Evolutionary conservation across 306 rosid species (phyloP).

Genomic region (Nissolia schottii): DNA sequence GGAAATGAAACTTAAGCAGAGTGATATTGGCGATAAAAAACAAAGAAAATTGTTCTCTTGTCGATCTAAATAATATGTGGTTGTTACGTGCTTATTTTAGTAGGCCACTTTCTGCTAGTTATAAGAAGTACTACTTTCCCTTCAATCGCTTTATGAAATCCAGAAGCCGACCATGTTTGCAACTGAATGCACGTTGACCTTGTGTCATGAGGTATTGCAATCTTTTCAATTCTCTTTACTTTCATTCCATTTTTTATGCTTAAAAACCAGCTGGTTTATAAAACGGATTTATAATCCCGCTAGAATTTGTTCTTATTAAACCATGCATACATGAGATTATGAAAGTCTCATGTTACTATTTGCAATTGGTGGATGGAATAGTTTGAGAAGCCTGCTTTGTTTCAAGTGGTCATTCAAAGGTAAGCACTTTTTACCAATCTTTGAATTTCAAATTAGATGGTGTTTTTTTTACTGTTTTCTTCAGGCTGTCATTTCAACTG

Average conservation of each 20-base stretch:
- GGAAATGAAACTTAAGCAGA: conserved; percentile 27
- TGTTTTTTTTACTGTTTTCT: conserved; percentile 57
- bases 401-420: conserved; percentile 69
- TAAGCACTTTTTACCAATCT: conserved; percentile 54
- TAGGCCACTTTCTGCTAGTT: conserved; percentile 84
- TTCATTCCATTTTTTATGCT: conserved; percentile 28
- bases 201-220: conserved; percentile 90
- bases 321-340: conserved; percentile 48
- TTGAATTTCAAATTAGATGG: conserved; percentile 55
- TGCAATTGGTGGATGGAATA: conserved; percentile 68
- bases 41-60: conserved; percentile 37
- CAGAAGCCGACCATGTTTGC: conserved; percentile 91
- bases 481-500: conserved; percentile 90
- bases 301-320: conserved; percentile 31
- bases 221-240: conserved; percentile 70
- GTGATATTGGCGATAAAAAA: conserved; percentile 26
- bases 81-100: conserved; percentile 70
- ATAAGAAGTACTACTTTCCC: conserved; percentile 85
- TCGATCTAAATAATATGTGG: conserved; percentile 47
- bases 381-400: conserved; percentile 63
- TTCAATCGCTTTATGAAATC: conserved; percentile 81
- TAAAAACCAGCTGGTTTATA: neutral
- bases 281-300: conserved; percentile 28
- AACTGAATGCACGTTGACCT: conserved; percentile 93
- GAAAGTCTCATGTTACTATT: conserved; percentile 51